Base-by-base conservation (phyloP, 192 early-diverging fungal species). In the Backusella psychrophila region DNA sequence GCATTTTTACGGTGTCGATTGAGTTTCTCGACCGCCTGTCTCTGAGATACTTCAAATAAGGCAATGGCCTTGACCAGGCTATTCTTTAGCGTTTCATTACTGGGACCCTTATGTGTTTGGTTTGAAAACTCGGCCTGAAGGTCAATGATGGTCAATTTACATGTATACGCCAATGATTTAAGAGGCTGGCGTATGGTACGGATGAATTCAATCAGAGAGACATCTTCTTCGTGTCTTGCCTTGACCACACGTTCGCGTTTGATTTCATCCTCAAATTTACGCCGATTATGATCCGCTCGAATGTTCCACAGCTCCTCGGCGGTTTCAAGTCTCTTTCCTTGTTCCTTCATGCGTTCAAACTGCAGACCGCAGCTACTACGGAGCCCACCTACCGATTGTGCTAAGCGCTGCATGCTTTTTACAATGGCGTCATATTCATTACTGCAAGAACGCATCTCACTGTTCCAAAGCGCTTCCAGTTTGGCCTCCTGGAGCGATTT, bases 301-400 rank as follows among this genome's bases (percentile, higher is more conserved):
- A 81, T 69, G 33, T 74, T 81, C 75, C 76, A 81, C 21, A 72
- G 44, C 17, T 77, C 72, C 15, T 52, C 17, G 23, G 38, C 39
- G 6, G 41, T 49, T 23, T 36, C 23, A 12, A 4, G 38, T 14
- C 15, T 56, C 33, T 39, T 49, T 67, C 72, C 42, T 7, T 39
- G 65, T n/a, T 49, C 31, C 41, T 86, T 81, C 39, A 89, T 73
- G 59, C 84, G 84, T 53, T 88, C 85, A 59, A 86, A 87, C 71
- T 91, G 87, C 8, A 93, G 77, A 75, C 92, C 93, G 69, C 92
- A 87, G 17, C 89, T 91, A 63, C 91, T 90, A 66, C 92, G 78
- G 66, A 94, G 84, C 46, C 91, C 87, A 76, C 90, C 87, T 59
- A 93, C 78, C 66, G 89, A 89, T 79, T 92, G 89, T 33, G 92